A percentile compares a stretch with the other conserved stretches of the same genome.
phyloP scores from a whole-genome alignment of 2,329 filamentous ascomycete genomes.

The Cytospora mali region DNA sequence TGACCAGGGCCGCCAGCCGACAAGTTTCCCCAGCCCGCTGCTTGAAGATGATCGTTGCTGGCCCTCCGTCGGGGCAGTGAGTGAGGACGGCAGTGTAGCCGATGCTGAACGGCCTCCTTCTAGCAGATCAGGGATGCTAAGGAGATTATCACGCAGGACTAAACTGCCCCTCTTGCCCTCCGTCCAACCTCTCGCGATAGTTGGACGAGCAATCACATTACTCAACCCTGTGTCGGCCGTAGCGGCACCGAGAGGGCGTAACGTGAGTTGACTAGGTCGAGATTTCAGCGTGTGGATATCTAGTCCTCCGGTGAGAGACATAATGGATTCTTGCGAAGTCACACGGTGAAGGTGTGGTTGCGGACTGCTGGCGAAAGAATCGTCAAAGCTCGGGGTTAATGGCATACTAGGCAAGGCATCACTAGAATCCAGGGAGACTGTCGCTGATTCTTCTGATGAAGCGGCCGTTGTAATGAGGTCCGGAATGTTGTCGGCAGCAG shows the following conservation, averaged over 20 bases:
- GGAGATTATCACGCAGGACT: conserved; percentile 60
- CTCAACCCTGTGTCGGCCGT: conserved; percentile 60
- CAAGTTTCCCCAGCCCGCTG: conserved; percentile 46
- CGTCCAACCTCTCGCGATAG: conserved; percentile 47
- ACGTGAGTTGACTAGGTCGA: conserved; percentile 73
- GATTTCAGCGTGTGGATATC: conserved; percentile 84
- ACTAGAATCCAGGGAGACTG: conserved; percentile 33
- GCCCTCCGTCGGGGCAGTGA: conserved; percentile 4
- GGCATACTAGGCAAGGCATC: conserved; percentile 25
- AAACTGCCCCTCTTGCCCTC: conserved; percentile 54
- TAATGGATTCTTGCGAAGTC: conserved; percentile 82
- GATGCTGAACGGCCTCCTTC: conserved; percentile 26
- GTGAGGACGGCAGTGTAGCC: conserved; percentile 7
- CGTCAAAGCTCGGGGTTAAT: conserved; percentile 31
- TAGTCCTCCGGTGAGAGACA: conserved; percentile 83
- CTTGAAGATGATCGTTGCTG: conserved; percentile 31
- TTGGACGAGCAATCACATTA: conserved; percentile 62
- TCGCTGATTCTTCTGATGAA: conserved; percentile 41
- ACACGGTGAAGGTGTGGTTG: conserved; percentile 52
- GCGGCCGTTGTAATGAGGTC: conserved; percentile 35
- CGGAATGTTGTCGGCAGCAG: conserved; percentile 36
- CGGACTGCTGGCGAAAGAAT: conserved; percentile 32
- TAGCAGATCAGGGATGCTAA: conserved; percentile 41
- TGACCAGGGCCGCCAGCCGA: conserved; percentile 54
- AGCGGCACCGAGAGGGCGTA: conserved; percentile 55